Base-by-base conservation (phyloP, 179 eudicot genomes). In the Sideroxylon spinosum region DNA sequence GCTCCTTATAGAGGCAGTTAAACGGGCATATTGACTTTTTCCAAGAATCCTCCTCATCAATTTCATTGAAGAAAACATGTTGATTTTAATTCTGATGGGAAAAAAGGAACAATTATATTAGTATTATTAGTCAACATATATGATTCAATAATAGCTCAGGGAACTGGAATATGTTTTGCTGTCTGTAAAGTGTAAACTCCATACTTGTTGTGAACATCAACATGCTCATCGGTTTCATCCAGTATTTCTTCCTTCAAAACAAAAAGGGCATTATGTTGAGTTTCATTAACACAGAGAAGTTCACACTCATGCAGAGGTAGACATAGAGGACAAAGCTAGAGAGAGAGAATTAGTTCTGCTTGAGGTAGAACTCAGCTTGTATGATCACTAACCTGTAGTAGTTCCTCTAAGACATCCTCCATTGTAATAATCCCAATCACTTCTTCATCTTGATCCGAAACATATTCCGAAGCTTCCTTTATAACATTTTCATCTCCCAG, bases 351-450 rank as follows among this genome's bases (percentile, higher is more conserved):
- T 44, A 9, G 9, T 25, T 76, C 9, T 60, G 68, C 46, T 70
- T 29, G 29, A 2, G 23, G 61, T 70, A 46, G 26, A 25, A 29
- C 37, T 13, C 11, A 20, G 23, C 53, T 63, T 25, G 14, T 28
- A 4, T 7, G 12, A 68, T 14, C n/a, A 25, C 37, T 64, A 46
- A 92, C 97, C 97, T 92, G 97, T 19, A 92, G 76, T 19, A 92
- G 80, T 70, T 92, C 88, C 82, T 92, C 92, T 78, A 91, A 77
- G 19, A 92, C 95, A 81, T 92, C 95, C 79, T 92, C 97, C 97
- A 93, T 91, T 22, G 97, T 91, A 62, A 93, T 93, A 67, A 93
- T 86, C 59, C 97, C 95, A 28, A 91, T 80, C 59, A 84, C 84
- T 82, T 88, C 91, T 85, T 93, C 95, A 78, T 82, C 84, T 64